Base-by-base conservation (phyloP, 1,284 basidiomycete genomes). In the Mycosarcoma maydis region DNA sequence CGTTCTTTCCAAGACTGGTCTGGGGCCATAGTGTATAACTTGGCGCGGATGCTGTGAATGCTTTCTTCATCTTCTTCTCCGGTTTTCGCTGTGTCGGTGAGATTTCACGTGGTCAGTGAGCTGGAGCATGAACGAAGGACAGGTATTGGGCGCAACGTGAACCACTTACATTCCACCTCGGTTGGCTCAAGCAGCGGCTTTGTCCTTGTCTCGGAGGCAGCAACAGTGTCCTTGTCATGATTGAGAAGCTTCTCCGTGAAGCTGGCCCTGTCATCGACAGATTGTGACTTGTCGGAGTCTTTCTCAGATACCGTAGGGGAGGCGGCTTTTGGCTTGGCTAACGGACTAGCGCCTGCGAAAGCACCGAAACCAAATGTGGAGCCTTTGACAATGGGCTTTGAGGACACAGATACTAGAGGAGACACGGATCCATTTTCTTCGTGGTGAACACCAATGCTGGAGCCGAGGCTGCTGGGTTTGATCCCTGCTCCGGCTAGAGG, bases 21-120 rank as follows among this genome's bases (percentile, higher is more conserved):
- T 19, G 57, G 60, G 3, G 71, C 49, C 73, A 94, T 86, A 16
- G 87, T 83, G 80, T 88, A 95, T 27, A 97, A 84, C 84, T 95
- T 96, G 39, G 90, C 90, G 58, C 94, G 89, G 11, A 90, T 89
- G 83, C 91, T 90, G 81, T 90, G 88, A 38, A 92, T 83, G 1
- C 90, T 93, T 58, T 90, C 87, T 80, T 97, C 94, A 20, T 92
- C 90, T 81, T 97, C 94, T 82, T 97, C 94, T 10, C 94, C 94
- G 0, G 94, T 97, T 38, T 86, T 84, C 27, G 91, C 93, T 94
- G 57, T 49, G n/a, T n/a, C n/a, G n/a, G n/a, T n/a, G n/a, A n/a
- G n/a, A n/a, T n/a, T n/a, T n/a, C n/a, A n/a, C n/a, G n/a, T n/a
- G n/a, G n/a, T n/a, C n/a, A n/a, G n/a, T n/a, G n/a, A n/a, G n/a